Conservation (phyloP, 2,329 filamentous ascomycete genomes). For the Tolypocladium tundrense region DNA sequence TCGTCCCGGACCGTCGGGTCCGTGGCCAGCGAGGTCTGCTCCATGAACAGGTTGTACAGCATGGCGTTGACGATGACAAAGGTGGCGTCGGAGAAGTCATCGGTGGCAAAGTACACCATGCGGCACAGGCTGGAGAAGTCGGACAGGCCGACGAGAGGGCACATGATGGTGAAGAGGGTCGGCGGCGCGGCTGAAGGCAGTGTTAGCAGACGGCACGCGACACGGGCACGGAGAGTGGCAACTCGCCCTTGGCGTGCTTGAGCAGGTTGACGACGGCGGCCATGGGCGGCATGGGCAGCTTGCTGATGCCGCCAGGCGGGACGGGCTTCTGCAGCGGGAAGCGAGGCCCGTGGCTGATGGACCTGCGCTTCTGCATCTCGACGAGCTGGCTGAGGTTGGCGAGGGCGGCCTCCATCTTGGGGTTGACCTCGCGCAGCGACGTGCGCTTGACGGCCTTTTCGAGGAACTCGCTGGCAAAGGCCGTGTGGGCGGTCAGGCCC, state of each 20-base stretch:
- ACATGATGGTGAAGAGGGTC: constrained; percentile 38
- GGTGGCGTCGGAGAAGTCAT: constrained; percentile 37
- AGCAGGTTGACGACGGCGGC: constrained; percentile 37
- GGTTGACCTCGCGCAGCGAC: constrained; percentile 32
- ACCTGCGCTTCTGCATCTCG: constrained; percentile 34
- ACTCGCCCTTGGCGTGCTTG: constrained; percentile 35
- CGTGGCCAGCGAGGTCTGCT: constrained; percentile 27
- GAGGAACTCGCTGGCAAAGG: constrained; percentile 44
- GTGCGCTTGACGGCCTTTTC: constrained; percentile 41
- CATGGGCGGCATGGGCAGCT: constrained; percentile 45
- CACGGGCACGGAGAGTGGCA: neutral
- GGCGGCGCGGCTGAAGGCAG: constrained; percentile 28
- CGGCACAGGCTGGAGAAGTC: constrained; percentile 40
- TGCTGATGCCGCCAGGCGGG: constrained; percentile 34
- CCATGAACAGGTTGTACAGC: constrained; percentile 39
- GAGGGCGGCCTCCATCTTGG: constrained; percentile 43
- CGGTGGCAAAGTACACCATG: constrained; percentile 39
- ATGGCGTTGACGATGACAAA: constrained; percentile 41
- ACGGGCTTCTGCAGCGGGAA: constrained; percentile 35
- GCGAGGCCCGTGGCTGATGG: constrained; percentile 29
- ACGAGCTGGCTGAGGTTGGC: constrained; percentile 42
- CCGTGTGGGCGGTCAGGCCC: constrained; percentile 37
- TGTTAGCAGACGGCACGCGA: constrained; percentile 1
- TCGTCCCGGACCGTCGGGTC: constrained; percentile 22
- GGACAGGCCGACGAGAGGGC: constrained; percentile 36